Percentiles rank a stretch among this genome's conserved stretches.
These are phyloP conservation scores for Clitopilus passeckerianus DNA, from an alignment of 768 basidiomycete species.

Conservation along the genomic window DNA sequence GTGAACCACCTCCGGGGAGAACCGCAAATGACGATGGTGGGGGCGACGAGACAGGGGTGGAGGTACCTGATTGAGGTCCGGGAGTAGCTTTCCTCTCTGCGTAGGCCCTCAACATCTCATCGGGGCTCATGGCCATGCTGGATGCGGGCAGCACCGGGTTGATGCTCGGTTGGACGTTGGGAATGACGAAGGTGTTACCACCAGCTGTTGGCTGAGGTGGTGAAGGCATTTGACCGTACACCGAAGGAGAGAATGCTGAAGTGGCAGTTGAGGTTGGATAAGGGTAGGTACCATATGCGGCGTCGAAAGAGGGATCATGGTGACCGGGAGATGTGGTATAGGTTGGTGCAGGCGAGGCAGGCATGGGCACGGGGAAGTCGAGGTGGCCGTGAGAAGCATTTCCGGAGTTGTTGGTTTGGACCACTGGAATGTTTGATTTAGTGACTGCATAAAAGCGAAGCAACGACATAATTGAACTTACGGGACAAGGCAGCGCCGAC, in stretches of 20 bases:
- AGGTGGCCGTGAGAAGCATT: slow-evolving; percentile 32
- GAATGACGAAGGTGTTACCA: slow-evolving; percentile 6
- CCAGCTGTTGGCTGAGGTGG: slow-evolving; percentile 17
- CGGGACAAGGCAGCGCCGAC: slow-evolving; percentile 66
- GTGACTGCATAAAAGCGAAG: slow-evolving; percentile 4
- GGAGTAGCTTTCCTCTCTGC: slow-evolving; percentile 33
- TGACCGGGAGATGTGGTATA: slow-evolving; percentile 2
- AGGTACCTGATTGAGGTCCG: background rate
- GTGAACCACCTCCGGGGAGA: background rate
- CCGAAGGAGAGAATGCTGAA: slow-evolving; percentile 5
- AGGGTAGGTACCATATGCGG: slow-evolving; percentile 20
- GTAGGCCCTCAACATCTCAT: slow-evolving; percentile 75
- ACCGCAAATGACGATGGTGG: background rate
- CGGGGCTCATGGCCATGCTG: slow-evolving; percentile 45
- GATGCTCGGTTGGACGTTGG: background rate
- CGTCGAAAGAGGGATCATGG: background rate
- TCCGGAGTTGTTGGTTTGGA: slow-evolving; percentile 62
- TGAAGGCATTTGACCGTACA: slow-evolving; percentile 7
- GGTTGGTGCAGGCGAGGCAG: slow-evolving; percentile 1
- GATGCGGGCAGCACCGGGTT: slow-evolving; percentile 23
- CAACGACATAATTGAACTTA: slow-evolving; percentile 27
- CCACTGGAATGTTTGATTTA: slow-evolving; percentile 39
- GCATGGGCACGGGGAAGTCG: slow-evolving; percentile 29
- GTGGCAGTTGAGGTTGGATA: slow-evolving; percentile 1
- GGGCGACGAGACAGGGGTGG: background rate